These are phyloP conservation scores for Abrus pulchellus DNA, from an alignment of 306 rosid species.

Conservation along the genomic window DNA sequence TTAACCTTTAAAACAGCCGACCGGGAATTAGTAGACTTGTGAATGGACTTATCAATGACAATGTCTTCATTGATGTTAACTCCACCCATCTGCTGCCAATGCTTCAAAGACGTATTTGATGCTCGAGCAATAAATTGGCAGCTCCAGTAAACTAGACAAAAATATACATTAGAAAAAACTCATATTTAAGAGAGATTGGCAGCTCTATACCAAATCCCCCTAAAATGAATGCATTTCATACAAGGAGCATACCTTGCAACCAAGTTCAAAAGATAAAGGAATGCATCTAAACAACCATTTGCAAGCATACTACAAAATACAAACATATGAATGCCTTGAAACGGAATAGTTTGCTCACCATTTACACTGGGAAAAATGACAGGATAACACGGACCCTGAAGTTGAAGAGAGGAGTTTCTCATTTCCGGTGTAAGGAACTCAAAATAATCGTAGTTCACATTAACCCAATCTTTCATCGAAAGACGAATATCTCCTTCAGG, in stretches of 20 bases:
- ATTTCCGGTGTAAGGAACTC: slow-evolving; percentile 93
- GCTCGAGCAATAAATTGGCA: slow-evolving; percentile 93
- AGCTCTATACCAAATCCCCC: not conserved
- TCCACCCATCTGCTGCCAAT: slow-evolving; percentile 97
- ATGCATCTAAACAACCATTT: slow-evolving; percentile 10
- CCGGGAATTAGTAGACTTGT: slow-evolving; percentile 83
- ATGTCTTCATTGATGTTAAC: slow-evolving; percentile 82
- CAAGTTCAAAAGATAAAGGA: not conserved
- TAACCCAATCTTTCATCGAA: slow-evolving; percentile 77
- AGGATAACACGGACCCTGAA: slow-evolving; percentile 99
- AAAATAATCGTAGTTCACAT: slow-evolving; percentile 77
- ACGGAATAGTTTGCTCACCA: slow-evolving; percentile 59
- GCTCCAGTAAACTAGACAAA: slow-evolving; percentile 87
- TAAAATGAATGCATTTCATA: not conserved
- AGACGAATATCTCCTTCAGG: slow-evolving; percentile 91
- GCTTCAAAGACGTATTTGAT: slow-evolving; percentile 82
- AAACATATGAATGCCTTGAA: slow-evolving; percentile 18
- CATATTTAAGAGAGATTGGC: slow-evolving; percentile 24
- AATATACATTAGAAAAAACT: slow-evolving; percentile 11
- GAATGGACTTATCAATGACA: slow-evolving; percentile 86
- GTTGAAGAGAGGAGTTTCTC: slow-evolving; percentile 94
- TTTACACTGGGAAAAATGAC: slow-evolving; percentile 96
- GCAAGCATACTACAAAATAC: slow-evolving; percentile 8
- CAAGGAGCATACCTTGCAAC: not conserved
- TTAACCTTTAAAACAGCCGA: slow-evolving; percentile 90